Percentiles rank a stretch among this genome's conserved stretches.
Conservation (phyloP, 768 basidiomycete species). For the Mycena rebaudengoi region DNA sequence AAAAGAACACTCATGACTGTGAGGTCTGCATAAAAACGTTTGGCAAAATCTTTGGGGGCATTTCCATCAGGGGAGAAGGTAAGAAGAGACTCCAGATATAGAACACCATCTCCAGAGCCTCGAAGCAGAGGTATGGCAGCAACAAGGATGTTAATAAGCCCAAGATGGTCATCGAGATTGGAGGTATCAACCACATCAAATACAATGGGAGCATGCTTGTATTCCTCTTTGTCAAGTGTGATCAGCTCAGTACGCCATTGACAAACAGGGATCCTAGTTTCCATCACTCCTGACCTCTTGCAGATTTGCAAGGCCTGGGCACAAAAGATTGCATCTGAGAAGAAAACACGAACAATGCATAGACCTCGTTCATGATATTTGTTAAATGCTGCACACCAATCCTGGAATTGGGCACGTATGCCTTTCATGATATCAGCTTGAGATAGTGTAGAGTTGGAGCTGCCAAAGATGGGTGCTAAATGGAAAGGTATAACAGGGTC, state of each 20-base stretch:
- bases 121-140: slow-evolving; percentile 47
- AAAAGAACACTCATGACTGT: slow-evolving; percentile 50
- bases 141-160: slow-evolving; percentile 54
- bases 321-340: slow-evolving; percentile 49
- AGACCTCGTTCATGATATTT: neutral
- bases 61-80: slow-evolving; percentile 32
- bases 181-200: slow-evolving; percentile 62
- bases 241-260: slow-evolving; percentile 38
- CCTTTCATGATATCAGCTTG: slow-evolving; percentile 21
- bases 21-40: slow-evolving; percentile 48
- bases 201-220: slow-evolving; percentile 34
- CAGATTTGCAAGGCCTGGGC: slow-evolving; percentile 44
- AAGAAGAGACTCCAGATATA: slow-evolving; percentile 56
- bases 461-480: slow-evolving; percentile 30
- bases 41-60: slow-evolving; percentile 38
- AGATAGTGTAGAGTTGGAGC: neutral
- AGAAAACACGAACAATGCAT: slow-evolving; percentile 46
- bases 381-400: slow-evolving; percentile 27
- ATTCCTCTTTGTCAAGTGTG: slow-evolving; percentile 22
- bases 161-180: slow-evolving; percentile 57
- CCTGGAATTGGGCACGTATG: slow-evolving; percentile 25
- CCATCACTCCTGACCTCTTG: slow-evolving; percentile 21
- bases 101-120: slow-evolving; percentile 32
- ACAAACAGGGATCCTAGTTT: slow-evolving; percentile 40
- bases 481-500: slow-evolving; percentile 54